Evolutionary conservation across 352 stramenopile species (phyloP), one percentile per base, ranked within the genome.

Genomic region (Phytophthora melonis): DNA sequence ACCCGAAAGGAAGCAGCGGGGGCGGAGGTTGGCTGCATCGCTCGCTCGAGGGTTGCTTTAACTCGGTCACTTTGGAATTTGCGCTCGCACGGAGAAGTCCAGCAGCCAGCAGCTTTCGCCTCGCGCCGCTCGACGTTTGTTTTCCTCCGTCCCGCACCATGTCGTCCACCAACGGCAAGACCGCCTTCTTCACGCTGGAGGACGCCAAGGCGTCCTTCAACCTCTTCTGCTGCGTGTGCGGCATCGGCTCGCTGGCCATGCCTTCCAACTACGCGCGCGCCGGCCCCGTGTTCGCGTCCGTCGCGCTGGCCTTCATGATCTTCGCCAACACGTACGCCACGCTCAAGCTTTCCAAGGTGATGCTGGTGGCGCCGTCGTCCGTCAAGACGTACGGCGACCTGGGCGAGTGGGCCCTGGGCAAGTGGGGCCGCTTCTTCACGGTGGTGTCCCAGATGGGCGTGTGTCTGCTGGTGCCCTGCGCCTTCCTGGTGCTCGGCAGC

Each of bases 321-420:
- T n/a, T n/a, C n/a, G n/a, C n/a, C n/a, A n/a, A n/a, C n/a, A n/a
- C n/a, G n/a, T 90, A 88, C 66, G 72, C 82, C 10, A 87, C 82
- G 0, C 76, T 90, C 36, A 78, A 74, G 19, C 64, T 83, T 16
- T 86, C 75, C 56, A 74, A 75, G 23, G 81, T 88, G 9, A 27
- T 90, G 68, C 67, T 90, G 11, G 70, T 78, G 4, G 66, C 83
- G 6, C 83, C 83, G 9, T 74, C 64, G n/a, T 83, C 72, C 5
- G 81, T 91, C 36, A 83, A 78, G 49, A 89, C 82, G 23, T 88
- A 83, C 63, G 75, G 80, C 27, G 82, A 89, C 56, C 49, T 83
- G 0, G 77, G 75, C 16, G 77, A 83, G 27, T 83, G 74, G 74
- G 57, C 58, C n/a, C 63, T 81, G 16, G 78, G 63, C 27, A 78